Base-by-base conservation (phyloP, 257 asterid genomes). In the Mitragyna speciosa region DNA sequence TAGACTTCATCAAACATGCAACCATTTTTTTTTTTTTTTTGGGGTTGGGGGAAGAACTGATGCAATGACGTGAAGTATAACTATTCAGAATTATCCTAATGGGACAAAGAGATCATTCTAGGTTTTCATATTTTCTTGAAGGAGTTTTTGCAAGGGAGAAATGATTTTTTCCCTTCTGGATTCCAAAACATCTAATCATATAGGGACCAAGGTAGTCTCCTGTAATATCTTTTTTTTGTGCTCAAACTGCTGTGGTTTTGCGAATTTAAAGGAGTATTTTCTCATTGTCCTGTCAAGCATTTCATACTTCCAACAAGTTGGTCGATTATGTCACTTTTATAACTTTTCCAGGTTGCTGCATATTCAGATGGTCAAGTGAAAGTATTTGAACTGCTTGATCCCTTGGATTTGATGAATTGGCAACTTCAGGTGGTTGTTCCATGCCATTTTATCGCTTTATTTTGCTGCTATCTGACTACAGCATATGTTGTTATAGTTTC, bases 401-500 rank as follows among this genome's bases (percentile, higher is more conserved):
- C 91, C n/a, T 92, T 95, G 76, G 96, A 89, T 75, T 83, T 95
- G 89, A 94, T 83, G 85, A 92, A 87, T 75, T 95, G 99, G 98
- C 99, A 95, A 82, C 96, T 95, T 86, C 99, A 95, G 99, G 99
- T 93, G 78, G 79, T 85, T 82, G 56, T 76, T 36, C 71, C 75
- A 64, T 79, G 65, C 67, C 58, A 73, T 7, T 43, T 47, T 15
- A 45, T 26, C 45, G 9, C 66, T n/a, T 59, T 59, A 59, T 59
- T 22, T 59, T 59, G 12, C 31, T 59, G 66, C 31, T 3, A 59
- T 1, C 31, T 10, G n/a, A 12, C 24, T 7, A 59, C 31, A 24
- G 14, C 66, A 59, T 6, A 30, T 24, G 14, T 24, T 59, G 66
- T 12, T 59, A 9, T 17, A 24, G 6, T 58, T 59, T 59, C 66